phyloP scores from a whole-genome alignment of 192 early-diverging fungal species.

The Rhizophagus clarus region DNA sequence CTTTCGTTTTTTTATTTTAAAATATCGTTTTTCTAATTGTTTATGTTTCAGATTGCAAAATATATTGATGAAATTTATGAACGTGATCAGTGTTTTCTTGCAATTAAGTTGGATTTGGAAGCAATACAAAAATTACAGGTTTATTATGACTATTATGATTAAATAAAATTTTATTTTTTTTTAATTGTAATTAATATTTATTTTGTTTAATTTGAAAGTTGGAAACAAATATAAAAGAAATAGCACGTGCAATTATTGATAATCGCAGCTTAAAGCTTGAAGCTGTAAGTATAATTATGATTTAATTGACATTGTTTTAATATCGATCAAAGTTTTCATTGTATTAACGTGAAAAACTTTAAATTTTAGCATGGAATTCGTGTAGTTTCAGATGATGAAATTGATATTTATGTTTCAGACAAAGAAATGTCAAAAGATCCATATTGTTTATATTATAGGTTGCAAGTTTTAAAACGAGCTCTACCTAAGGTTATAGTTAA shows the following conservation, averaged over 20 bases:
- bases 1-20: conserved; percentile 4
- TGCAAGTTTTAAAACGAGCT: conserved; percentile 84
- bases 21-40: neutral
- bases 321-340: too few species aligned
- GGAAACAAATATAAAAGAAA: conserved; percentile 77
- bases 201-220: conserved; percentile 53
- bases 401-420: conserved; percentile 64
- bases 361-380: conserved; percentile 7
- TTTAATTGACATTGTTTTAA: neutral
- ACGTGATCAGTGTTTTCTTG: conserved; percentile 71
- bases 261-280: conserved; percentile 90
- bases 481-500: conserved; percentile 87
- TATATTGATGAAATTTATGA: conserved; percentile 92
- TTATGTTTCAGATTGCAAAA: conserved; percentile 67
- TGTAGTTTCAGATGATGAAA: conserved; percentile 42
- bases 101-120: conserved; percentile 82
- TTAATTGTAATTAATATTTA: neutral
- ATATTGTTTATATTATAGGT: conserved; percentile 55
- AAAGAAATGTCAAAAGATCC: conserved; percentile 46
- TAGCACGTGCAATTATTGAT: conserved; percentile 76
- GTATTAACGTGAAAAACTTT: neutral
- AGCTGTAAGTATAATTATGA: conserved; percentile 43
- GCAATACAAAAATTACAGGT: conserved; percentile 82
- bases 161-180: too few species aligned
- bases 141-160: neutral